A percentile compares a stretch with the other conserved stretches of the same genome.
Evolutionary conservation across 1,139 yeast genomes (phyloP).

Genomic region (Pichia sp.): DNA sequence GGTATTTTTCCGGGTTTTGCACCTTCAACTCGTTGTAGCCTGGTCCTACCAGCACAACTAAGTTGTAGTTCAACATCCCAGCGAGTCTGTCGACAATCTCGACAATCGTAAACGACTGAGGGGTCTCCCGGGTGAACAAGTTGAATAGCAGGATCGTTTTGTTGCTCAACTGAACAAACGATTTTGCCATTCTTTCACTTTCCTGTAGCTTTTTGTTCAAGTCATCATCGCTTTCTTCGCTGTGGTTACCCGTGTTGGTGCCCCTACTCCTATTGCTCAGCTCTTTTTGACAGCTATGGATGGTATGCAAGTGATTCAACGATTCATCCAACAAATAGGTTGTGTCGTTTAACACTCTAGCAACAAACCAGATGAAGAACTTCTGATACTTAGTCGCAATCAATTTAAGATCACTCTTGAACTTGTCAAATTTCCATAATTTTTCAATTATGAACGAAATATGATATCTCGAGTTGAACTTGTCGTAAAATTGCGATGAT

Average conservation of each 20-base stretch:
- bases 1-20: slow-evolving; percentile 74
- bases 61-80: slow-evolving; percentile 89
- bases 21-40: slow-evolving; percentile 87
- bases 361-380: slow-evolving; percentile 86
- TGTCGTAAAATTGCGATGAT: slow-evolving; percentile 91
- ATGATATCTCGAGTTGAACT: slow-evolving; percentile 84
- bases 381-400: slow-evolving; percentile 67
- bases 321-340: slow-evolving; percentile 92
- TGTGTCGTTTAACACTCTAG: slow-evolving; percentile 90
- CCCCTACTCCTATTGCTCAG: slow-evolving; percentile 41
- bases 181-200: slow-evolving; percentile 74
- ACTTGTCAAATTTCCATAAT: slow-evolving; percentile 71
- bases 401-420: slow-evolving; percentile 60
- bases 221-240: slow-evolving; percentile 59
- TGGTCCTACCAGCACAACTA: slow-evolving; percentile 90
- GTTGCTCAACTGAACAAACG: slow-evolving; percentile 78
- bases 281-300: slow-evolving; percentile 70
- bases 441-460: slow-evolving; percentile 79
- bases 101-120: slow-evolving; percentile 77
- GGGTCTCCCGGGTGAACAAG: slow-evolving; percentile 80
- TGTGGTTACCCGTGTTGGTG: slow-evolving; percentile 41
- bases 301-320: slow-evolving; percentile 67
- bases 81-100: slow-evolving; percentile 94
- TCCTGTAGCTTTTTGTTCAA: slow-evolving; percentile 49
- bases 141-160: slow-evolving; percentile 77